A percentile compares a stretch with the other conserved stretches of the same genome.
phyloP scores from a whole-genome alignment of 2,329 filamentous ascomycete genomes.

The Pestalotiopsis sp. region DNA sequence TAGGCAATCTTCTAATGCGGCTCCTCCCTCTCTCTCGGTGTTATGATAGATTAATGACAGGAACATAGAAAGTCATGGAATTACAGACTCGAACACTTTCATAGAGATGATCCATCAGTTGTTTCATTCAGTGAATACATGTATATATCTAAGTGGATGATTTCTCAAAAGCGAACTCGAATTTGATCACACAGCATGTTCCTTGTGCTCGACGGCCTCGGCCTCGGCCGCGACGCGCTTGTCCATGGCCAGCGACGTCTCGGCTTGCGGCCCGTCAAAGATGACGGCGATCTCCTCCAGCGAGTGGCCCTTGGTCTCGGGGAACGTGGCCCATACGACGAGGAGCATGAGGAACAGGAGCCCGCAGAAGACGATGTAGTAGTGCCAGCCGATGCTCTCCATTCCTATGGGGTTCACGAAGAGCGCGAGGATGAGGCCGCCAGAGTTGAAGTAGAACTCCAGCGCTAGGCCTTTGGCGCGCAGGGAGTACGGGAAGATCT shows the following conservation, averaged over 20 bases:
- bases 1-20: too few species aligned
- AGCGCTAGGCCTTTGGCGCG: slow-evolving; percentile 39
- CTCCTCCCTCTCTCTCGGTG: too few species aligned
- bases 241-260: background rate
- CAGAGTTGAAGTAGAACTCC: slow-evolving; percentile 29
- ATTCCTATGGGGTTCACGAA: slow-evolving; percentile 51
- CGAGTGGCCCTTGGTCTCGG: slow-evolving; percentile 50
- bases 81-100: too few species aligned
- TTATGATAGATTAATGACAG: too few species aligned
- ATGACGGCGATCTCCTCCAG: slow-evolving; percentile 62
- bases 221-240: background rate
- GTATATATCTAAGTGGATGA: too few species aligned
- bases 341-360: slow-evolving; percentile 44
- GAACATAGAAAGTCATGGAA: too few species aligned
- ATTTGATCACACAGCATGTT: background rate
- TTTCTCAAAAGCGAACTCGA: too few species aligned
- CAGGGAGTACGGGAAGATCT: slow-evolving; percentile 41
- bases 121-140: too few species aligned
- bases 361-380: slow-evolving; percentile 56
- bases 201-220: background rate
- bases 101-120: too few species aligned
- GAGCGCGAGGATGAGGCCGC: slow-evolving; percentile 37
- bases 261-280: slow-evolving; percentile 45
- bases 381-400: slow-evolving; percentile 52
- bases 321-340: slow-evolving; percentile 44